These are phyloP conservation scores for Musa balbisiana DNA, from an alignment of 202 grass and related monocot species.

Conservation along the genomic window DNA sequence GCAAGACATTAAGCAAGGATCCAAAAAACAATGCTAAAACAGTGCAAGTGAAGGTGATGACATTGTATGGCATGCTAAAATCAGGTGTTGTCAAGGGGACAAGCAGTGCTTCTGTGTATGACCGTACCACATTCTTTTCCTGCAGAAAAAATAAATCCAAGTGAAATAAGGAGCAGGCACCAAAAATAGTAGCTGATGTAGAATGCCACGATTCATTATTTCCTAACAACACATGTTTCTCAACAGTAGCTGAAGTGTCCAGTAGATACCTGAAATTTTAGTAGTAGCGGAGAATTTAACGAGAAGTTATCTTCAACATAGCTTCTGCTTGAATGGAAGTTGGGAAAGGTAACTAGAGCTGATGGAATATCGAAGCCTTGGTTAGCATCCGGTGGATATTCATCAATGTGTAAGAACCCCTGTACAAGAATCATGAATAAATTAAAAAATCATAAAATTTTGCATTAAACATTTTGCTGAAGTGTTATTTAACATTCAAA, in stretches of 20 bases:
- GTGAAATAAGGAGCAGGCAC: constrained; percentile 10
- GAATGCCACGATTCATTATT: not conserved
- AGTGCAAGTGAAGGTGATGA: constrained; percentile 98
- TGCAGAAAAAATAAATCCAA: constrained; percentile 31
- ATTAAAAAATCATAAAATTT: not conserved
- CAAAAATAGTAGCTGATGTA: not conserved
- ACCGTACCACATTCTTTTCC: constrained; percentile 69
- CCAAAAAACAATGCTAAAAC: constrained; percentile 96
- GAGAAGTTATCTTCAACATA: constrained; percentile 39
- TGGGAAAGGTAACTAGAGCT: constrained; percentile 86
- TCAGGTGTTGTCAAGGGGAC: constrained; percentile 98
- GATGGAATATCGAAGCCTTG: constrained; percentile 99
- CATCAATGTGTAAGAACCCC: constrained; percentile 95
- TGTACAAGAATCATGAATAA: constrained; percentile 31
- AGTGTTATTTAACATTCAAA: not conserved
- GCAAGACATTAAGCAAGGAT: constrained; percentile 83
- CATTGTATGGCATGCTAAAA: constrained; percentile 99
- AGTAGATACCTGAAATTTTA: constrained; percentile 57
- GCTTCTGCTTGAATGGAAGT: constrained; percentile 63
- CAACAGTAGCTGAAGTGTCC: not conserved
- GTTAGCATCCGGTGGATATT: constrained; percentile 99
- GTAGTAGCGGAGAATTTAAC: constrained; percentile 52
- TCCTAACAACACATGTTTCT: not conserved
- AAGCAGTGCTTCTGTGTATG: constrained; percentile 92
- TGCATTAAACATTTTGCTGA: not conserved